These are phyloP conservation scores for Blattamonas nauphoetae DNA, from an alignment of 78 protist species.

Conservation along the genomic window DNA sequence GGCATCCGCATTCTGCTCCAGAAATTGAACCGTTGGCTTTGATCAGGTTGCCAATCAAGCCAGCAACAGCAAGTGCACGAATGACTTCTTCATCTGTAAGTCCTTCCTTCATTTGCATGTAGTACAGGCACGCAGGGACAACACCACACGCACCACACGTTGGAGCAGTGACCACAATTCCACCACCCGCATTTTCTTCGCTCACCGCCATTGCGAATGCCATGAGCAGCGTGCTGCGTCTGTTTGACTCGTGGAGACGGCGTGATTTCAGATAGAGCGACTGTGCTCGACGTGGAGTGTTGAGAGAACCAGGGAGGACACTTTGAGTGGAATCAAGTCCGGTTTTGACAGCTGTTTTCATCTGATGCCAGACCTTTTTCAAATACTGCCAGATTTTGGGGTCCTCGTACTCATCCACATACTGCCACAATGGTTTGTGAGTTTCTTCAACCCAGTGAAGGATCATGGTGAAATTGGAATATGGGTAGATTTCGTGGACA, in stretches of 20 bases:
- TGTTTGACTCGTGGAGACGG: background rate
- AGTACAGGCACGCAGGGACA: slow-evolving; percentile 32
- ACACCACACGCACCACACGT: slow-evolving; percentile 42
- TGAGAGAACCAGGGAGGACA: background rate
- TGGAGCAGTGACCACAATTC: slow-evolving; percentile 43
- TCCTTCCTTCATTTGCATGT: background rate
- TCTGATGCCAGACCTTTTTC: background rate
- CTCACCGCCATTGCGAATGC: slow-evolving; percentile 29
- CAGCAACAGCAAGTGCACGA: slow-evolving; percentile 8
- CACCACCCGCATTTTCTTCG: slow-evolving; percentile 46
- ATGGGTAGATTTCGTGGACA: background rate
- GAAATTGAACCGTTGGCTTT: slow-evolving; percentile 34
- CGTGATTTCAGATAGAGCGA: background rate
- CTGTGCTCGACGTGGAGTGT: background rate
- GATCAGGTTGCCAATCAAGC: slow-evolving; percentile 32
- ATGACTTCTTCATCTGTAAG: slow-evolving; percentile 30
- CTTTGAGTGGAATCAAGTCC: background rate
- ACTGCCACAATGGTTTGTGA: slow-evolving; percentile 5
- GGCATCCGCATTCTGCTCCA: slow-evolving; percentile 57
- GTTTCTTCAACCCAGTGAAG: background rate
- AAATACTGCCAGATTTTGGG: background rate
- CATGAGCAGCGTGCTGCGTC: background rate
- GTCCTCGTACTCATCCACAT: background rate
- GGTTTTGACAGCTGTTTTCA: background rate
- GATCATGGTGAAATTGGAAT: slow-evolving; percentile 4